Evolutionary conservation across 768 basidiomycete species (phyloP), one percentile per base, ranked within the genome.

Genomic region (Boletus reticulatus): DNA sequence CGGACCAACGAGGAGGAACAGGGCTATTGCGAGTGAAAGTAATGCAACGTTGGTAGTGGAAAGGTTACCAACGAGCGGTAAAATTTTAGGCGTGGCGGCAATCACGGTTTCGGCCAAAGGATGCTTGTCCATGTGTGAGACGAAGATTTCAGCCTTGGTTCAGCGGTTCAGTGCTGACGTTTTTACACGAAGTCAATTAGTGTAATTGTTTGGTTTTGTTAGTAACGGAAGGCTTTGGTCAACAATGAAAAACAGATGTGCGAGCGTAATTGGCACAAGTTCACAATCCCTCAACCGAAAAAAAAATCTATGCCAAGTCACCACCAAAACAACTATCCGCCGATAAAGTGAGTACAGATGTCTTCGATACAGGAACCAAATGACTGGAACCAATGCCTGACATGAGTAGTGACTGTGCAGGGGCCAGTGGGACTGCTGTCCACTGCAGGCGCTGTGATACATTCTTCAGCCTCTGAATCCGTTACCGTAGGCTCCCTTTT

Each of bases 1-100:
- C 78, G 55, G 39, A 84, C 82, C 68, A 50, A 75, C 67, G 31
- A 82, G 46, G 24, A 80, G 61, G 10, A 81, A 48, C 20, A 80
- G 47, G 7, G 81, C 81, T 17, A 78, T 58, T 36, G 68, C 54
- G 1, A 84, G 63, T 7, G 85, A 80, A 17, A 73, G 74, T 17
- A 80, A 29, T 3, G 71, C 55, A 39, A 83, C 56, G 36, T 71
- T 73, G 46, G 67, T 68, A n/a, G 80, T 64, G 1, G 76, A 72
- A 24, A 81, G 69, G 6, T 67, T 62, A 0, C 75, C 60, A 19
- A 72, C 61, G 2, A 76, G 54, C 1, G 74, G 69, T 0, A 72
- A 50, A 7, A 76, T 70, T 57, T 79, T 77, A 1, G 78, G 75
- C 6, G 45, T 62, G 17, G 58, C 45, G 7, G 53, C 42, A 22